Base-by-base conservation (phyloP, 1,139 yeast species). In the Hemisphaericaspora lyxosophila region DNA sequence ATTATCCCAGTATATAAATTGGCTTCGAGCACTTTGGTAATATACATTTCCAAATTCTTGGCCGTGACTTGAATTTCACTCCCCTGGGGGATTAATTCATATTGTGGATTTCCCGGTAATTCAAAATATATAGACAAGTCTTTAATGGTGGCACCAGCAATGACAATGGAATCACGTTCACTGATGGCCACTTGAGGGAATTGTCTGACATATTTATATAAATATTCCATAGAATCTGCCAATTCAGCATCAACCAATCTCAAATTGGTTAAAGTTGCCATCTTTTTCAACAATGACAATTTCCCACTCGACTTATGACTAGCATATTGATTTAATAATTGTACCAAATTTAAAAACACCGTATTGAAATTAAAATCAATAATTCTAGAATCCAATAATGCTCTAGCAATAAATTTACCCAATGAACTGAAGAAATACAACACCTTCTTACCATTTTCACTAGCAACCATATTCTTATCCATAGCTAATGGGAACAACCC, bases 351-450 rank as follows among this genome's bases (percentile, higher is more conserved):
- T 57, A 92, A 84, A 53, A 92, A 88, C 4, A 80, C 59, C 0
- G 81, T 75, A 54, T 82, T 88, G 60, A 92, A 82, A 38, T 80
- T 72, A 58, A 92, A 82, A 57, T 92, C 97, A 40, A 92, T 75
- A 38, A 90, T 81, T 47, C 97, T 70, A 12, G 89, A 83, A 60
- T 92, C 98, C 37, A 92, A 62, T 57, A 90, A 66, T 0, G 97
- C 85, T 43, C 97, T 71, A 0, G 96, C 97, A 40, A 90, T 70
- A 53, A 92, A 88, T 40, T 78, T 82, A 2, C 98, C 98, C 43
- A 92, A 62, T 14, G 80, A 73, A 14, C 73, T 70, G 59, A 86
- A 92, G 33, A 82, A 61, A 31, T 72, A 70, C 14, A 84, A 43
- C 0, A 72, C 62, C 42, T 71, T 73, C 20, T 63, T 62, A 3